These are phyloP conservation scores for Orbilia blumenaviensis DNA, from an alignment of 2,329 filamentous ascomycete genomes.

Conservation along the genomic window DNA sequence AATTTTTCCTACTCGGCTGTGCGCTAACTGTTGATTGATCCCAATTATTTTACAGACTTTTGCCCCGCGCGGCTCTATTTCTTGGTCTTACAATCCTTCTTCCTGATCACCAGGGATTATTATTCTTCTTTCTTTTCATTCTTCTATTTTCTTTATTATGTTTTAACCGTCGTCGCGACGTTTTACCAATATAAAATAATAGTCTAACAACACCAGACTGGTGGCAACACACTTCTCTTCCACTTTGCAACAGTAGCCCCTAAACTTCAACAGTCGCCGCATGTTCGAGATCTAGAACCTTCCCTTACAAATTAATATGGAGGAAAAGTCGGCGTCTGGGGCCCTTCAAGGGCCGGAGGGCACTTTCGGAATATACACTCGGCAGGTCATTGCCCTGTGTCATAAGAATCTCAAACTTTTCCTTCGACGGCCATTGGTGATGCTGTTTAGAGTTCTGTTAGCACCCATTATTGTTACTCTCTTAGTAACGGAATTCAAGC, in stretches of 20 bases:
- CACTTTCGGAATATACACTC: conserved; percentile 24
- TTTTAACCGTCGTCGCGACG: background rate
- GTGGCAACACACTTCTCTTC: background rate
- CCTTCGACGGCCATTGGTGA: conserved; percentile 34
- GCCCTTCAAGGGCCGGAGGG: conserved; percentile 15
- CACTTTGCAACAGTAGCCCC: background rate
- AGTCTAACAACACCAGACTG: background rate
- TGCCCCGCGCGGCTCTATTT: background rate
- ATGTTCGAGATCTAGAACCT: background rate
- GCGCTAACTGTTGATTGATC: conserved; percentile 4
- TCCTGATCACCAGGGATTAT: background rate
- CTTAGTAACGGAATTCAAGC: conserved; percentile 26
- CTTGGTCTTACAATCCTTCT: background rate
- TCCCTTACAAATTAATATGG: background rate
- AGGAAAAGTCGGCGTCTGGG: conserved; percentile 1
- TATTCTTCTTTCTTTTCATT: background rate
- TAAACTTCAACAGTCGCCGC: background rate
- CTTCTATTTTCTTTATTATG: background rate
- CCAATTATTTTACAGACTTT: background rate
- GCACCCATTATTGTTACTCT: conserved; percentile 33
- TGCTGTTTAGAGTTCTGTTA: conserved; percentile 44
- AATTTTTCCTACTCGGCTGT: background rate
- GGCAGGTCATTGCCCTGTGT: conserved; percentile 43
- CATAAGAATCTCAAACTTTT: conserved; percentile 53
- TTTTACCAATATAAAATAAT: no score